phyloP scores from a whole-genome alignment of 2,329 filamentous ascomycete genomes.

The Sclerotinia borealis region DNA sequence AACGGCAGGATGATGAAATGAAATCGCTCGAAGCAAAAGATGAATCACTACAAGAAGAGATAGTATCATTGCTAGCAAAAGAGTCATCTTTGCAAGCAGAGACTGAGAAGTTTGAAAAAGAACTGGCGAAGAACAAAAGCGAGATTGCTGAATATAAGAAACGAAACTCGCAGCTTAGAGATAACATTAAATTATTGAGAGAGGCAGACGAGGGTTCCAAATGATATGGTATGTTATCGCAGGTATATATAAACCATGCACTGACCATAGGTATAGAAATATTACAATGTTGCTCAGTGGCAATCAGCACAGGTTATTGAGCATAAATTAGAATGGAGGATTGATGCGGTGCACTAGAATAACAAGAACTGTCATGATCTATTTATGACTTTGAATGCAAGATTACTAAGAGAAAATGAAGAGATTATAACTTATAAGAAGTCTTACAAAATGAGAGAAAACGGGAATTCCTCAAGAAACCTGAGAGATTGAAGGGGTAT shows the following conservation, averaged over 20 bases:
- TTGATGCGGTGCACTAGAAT: background rate
- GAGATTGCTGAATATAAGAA: rapidly evolving
- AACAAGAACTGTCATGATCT: background rate
- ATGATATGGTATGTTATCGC: background rate
- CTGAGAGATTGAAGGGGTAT: no score
- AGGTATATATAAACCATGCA: background rate
- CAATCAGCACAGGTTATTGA: background rate
- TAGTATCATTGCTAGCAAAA: no score
- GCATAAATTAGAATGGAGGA: background rate
- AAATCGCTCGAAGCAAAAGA: background rate
- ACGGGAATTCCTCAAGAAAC: no score
- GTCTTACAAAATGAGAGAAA: no score
- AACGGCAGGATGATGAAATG: background rate
- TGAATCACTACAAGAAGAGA: no score
- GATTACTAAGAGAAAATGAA: background rate
- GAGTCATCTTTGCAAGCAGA: no score
- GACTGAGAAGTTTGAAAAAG: no score
- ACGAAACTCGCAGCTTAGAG: background rate
- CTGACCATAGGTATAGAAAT: background rate
- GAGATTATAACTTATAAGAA: no score
- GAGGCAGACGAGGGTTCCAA: background rate
- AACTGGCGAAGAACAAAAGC: no score
- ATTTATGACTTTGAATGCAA: background rate
- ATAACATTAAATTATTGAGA: no score
- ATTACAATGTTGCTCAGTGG: no score